Evolutionary conservation across 352 stramenopile genomes (phyloP).

Genomic region (Phytophthora cryptogea): DNA sequence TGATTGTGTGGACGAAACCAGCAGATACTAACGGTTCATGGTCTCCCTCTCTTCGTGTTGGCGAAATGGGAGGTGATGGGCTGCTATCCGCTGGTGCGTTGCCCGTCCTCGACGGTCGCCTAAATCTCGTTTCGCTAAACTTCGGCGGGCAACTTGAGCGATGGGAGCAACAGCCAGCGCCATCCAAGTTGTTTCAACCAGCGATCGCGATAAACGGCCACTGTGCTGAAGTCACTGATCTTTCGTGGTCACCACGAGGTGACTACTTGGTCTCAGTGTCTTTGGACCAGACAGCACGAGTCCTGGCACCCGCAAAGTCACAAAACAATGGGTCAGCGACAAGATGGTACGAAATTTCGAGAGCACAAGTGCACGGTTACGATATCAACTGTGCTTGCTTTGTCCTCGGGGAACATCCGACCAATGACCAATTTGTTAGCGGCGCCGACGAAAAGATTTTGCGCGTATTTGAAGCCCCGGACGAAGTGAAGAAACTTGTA

Average conservation of each 20-base stretch:
- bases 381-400: constrained; percentile 81
- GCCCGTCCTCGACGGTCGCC: constrained; percentile 19
- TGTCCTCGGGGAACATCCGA: constrained; percentile 14
- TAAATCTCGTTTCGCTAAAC: constrained; percentile 69
- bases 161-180: constrained; percentile 56
- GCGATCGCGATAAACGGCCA: constrained; percentile 62
- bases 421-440: constrained; percentile 67
- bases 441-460: constrained; percentile 87
- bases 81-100: constrained; percentile 50
- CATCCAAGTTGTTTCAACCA: constrained; percentile 58
- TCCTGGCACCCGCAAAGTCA: constrained; percentile 39
- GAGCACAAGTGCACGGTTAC: constrained; percentile 82
- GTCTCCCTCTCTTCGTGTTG: constrained; percentile 55
- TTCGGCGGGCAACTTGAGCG: constrained; percentile 70
- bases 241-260: constrained; percentile 64
- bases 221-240: constrained; percentile 56
- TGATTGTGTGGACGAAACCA: constrained; percentile 64
- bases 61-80: constrained; percentile 61
- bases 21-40: constrained; percentile 34
- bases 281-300: constrained; percentile 71
- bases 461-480: constrained; percentile 72
- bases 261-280: constrained; percentile 79
- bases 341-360: constrained; percentile 69
- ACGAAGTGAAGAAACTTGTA: constrained; percentile 47
- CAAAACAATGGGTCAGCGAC: constrained; percentile 4